Conservation (phyloP, 2,329 filamentous ascomycete species). For the Nemania sp. region DNA sequence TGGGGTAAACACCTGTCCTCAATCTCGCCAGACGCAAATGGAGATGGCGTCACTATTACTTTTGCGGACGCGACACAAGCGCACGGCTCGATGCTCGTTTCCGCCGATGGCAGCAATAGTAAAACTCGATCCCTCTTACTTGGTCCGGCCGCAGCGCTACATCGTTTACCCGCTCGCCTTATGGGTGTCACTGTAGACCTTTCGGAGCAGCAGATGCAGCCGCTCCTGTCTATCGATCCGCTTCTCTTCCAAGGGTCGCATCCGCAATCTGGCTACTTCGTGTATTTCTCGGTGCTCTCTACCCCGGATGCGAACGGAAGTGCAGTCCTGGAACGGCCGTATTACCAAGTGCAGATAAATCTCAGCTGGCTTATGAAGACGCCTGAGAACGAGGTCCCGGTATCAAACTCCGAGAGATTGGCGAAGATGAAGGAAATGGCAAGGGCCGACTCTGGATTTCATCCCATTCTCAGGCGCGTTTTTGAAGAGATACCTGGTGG, state of each 20-base stretch:
- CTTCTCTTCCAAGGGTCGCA: conserved; percentile 18
- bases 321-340: not conserved
- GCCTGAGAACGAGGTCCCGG: not conserved
- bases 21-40: not conserved
- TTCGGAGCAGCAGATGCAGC: not conserved
- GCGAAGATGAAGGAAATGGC: conserved; percentile 11
- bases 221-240: conserved; percentile 14
- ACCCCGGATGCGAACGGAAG: conserved; percentile 17
- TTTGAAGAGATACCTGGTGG: conserved; percentile 8
- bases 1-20: conserved; percentile 14
- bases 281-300: conserved; percentile 11
- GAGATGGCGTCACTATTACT: conserved; percentile 1
- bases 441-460: conserved; percentile 4
- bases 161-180: conserved; percentile 7
- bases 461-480: not conserved
- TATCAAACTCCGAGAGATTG: conserved; percentile 1
- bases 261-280: conserved; percentile 5
- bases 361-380: conserved; percentile 11
- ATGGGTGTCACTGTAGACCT: conserved; percentile 7
- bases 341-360: conserved; percentile 19
- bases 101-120: conserved; percentile 17
- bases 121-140: not conserved
- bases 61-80: conserved; percentile 13
- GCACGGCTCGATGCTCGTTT: conserved; percentile 13
- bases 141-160: not conserved